Evolutionary conservation across 2,329 filamentous ascomycete species (phyloP).

Genomic region (Cercospora citrullina): DNA sequence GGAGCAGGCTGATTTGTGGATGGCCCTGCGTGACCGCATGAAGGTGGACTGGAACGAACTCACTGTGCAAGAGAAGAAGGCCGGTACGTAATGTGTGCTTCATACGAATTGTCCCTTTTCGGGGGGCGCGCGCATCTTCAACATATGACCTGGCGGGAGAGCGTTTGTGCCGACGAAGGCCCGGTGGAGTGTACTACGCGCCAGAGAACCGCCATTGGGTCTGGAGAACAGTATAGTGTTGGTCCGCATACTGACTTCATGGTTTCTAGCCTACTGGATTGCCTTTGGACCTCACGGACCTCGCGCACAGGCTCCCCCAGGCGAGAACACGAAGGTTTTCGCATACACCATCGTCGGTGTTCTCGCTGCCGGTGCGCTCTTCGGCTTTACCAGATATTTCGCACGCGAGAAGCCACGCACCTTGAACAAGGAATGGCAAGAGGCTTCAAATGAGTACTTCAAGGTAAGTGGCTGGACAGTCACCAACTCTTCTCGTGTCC

Average conservation of each 20-base stretch:
- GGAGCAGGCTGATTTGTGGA: slow-evolving; percentile 99
- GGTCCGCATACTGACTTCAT: slow-evolving; percentile 25
- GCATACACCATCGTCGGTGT: slow-evolving; percentile 71
- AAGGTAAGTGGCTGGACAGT: slow-evolving; percentile 63
- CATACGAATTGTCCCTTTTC: background rate
- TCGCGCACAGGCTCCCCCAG: slow-evolving; percentile 77
- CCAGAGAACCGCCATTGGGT: slow-evolving; percentile 7
- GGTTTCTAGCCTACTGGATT: no score
- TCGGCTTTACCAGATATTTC: slow-evolving; percentile 69
- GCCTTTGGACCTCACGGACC: slow-evolving; percentile 96
- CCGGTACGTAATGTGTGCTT: slow-evolving; percentile 54
- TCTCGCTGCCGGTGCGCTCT: slow-evolving; percentile 66
- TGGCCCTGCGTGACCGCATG: slow-evolving; percentile 97
- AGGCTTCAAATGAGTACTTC: slow-evolving; percentile 90
- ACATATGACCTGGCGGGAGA: background rate
- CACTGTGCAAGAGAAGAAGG: slow-evolving; percentile 97
- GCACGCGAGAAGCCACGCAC: slow-evolving; percentile 74
- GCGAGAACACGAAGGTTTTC: slow-evolving; percentile 78
- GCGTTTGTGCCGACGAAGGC: slow-evolving; percentile 10
- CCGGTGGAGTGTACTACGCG: slow-evolving; percentile 6
- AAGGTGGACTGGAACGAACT: slow-evolving; percentile 96
- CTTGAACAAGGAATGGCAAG: slow-evolving; percentile 97
- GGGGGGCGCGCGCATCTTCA: background rate
- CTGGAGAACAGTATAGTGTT: background rate
- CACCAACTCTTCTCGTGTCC: background rate